phyloP scores from a whole-genome alignment of 257 asterid species.

The Ligustrum vulgare region DNA sequence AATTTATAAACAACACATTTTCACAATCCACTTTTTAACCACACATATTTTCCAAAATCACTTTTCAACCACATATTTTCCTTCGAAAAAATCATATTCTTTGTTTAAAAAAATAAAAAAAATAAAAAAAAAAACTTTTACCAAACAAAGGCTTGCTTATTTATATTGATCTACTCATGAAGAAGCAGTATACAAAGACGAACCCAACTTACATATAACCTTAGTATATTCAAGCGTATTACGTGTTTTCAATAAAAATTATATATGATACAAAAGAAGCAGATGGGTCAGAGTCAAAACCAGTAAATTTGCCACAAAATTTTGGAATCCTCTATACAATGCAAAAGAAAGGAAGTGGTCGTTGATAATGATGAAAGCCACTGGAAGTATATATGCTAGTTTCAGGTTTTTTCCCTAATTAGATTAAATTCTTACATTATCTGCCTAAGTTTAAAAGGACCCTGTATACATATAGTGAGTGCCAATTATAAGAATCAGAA shows the following conservation, averaged over 20 bases:
- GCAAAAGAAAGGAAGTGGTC: neutral
- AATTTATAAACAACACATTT: too few relatives aligned
- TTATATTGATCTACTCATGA: neutral
- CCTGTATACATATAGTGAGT: neutral
- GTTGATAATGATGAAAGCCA: neutral
- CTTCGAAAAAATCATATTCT: too few relatives aligned
- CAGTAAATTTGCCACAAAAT: neutral
- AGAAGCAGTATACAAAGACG: neutral
- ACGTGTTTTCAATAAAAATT: neutral
- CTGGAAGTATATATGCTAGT: neutral
- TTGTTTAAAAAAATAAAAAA: too few relatives aligned
- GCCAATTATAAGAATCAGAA: neutral
- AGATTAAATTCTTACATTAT: neutral
- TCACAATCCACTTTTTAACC: too few relatives aligned
- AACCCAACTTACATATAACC: neutral
- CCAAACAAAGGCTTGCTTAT: too few relatives aligned
- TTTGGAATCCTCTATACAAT: neutral
- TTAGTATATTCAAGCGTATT: neutral
- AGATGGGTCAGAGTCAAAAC: neutral
- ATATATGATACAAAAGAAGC: too few relatives aligned
- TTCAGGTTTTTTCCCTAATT: neutral
- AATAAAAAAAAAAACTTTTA: too few relatives aligned
- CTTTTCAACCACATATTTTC: too few relatives aligned
- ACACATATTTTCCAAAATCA: too few relatives aligned
- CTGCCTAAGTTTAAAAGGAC: neutral